Evolutionary conservation across 2,329 filamentous ascomycete genomes (phyloP), one percentile per base, ranked within the genome.

Genomic region (Trichoderma arundinaceum): DNA sequence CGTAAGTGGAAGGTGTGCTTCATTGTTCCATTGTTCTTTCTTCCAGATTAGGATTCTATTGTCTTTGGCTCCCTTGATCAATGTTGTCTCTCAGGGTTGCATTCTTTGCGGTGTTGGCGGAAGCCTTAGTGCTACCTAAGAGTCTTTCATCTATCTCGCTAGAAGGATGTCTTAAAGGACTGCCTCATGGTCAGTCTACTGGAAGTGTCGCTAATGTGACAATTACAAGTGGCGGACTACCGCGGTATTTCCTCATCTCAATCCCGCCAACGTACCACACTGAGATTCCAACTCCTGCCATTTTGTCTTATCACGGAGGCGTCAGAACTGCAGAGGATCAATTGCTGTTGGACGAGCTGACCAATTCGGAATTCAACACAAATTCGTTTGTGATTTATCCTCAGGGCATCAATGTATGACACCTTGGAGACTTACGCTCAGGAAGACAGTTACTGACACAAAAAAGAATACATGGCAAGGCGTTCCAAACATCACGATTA

Each of bases 1-100:
- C 56, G 41, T 58, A 46, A 48, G 56, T 58, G 56, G 56, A 58
- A 28, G 13, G 56, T 48, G 28, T 19, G 41, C 28, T 48, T 58
- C 41, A 58, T 33, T 58, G 41, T 48, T 35, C n/a, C 3, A 38
- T 48, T 58, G 41, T 48, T 58, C 28, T 43, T 8, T 58, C 41
- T 38, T 38, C 41, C 41, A 10, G 32, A 58, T 48, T 48, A 17
- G 41, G 32, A 58, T 38, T 33, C 32, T 12, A 35, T 15, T 58
- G 56, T 58, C 41, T 4, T 22, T 43, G 3, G 8, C 4, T 22
- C 7, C 5, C 56, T 28, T 28, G 22, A 2, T 4, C 22, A 35
- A 58, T 58, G 56, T 22, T 58, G 17, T 44, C n/a, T 44, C 56
- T 48, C 8, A 48, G 17, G n/a, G 56, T 35, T 46, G 56, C 41